A percentile compares a stretch with the other conserved stretches of the same genome.
These are phyloP conservation scores for Stipa capillata DNA, from an alignment of 176 grass and related monocot genomes.

Conservation along the genomic window DNA sequence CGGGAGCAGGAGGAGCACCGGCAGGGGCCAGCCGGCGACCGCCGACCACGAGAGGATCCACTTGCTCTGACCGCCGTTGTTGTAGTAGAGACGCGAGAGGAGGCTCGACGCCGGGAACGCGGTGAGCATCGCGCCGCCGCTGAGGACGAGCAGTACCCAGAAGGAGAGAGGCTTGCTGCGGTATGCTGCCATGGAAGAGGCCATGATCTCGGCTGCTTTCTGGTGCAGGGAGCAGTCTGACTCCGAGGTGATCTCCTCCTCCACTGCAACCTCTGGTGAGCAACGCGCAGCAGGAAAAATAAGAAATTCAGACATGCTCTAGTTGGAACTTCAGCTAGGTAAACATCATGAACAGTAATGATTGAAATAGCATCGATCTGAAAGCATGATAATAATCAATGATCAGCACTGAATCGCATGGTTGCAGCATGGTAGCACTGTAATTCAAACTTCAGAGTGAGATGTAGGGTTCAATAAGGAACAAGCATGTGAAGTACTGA, in stretches of 20 bases:
- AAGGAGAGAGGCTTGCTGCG: conserved; percentile 42
- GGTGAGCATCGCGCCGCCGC: conserved; percentile 50
- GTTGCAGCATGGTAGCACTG: neutral
- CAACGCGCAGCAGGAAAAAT: neutral
- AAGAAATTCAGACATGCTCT: neutral
- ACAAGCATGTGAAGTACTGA: neutral
- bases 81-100: conserved; percentile 70
- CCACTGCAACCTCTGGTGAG: neutral
- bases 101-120: conserved; percentile 80
- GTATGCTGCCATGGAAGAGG: conserved; percentile 28
- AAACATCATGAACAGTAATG: neutral
- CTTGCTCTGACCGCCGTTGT: conserved; percentile 71
- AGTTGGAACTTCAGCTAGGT: neutral
- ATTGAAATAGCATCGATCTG: too few relatives aligned
- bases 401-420: neutral
- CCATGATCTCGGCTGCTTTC: conserved; percentile 12
- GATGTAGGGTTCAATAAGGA: neutral
- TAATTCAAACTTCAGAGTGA: neutral
- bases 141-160: conserved; percentile 41
- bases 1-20: conserved; percentile 49
- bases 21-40: conserved; percentile 67
- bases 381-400: neutral
- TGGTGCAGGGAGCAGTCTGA: conserved; percentile 1
- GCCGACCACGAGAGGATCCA: conserved; percentile 88
- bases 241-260: neutral